Conservation (phyloP, 352 stramenopile genomes). For the Thraustochytrium sp. region DNA sequence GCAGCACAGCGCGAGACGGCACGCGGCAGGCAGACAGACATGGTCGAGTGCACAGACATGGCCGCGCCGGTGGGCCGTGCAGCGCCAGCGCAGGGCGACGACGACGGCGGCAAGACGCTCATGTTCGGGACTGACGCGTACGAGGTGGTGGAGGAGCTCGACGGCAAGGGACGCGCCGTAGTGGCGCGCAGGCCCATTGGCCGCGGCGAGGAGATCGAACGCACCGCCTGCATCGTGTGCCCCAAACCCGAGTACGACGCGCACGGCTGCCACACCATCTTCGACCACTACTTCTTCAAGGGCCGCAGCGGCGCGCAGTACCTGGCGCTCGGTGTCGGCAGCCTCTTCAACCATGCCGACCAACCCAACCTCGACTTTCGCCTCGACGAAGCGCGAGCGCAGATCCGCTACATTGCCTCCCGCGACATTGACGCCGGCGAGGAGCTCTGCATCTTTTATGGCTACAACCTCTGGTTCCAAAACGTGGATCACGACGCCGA, state of each 20-base stretch:
- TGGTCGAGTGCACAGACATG: too few species aligned
- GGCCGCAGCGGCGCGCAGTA: not conserved
- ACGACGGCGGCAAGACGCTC: not conserved
- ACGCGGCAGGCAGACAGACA: too few species aligned
- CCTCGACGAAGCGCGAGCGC: not conserved
- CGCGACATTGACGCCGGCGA: not conserved
- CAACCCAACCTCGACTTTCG: conserved; percentile 16
- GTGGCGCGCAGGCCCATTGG: not conserved
- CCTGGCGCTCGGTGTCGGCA: not conserved
- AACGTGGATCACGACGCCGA: not conserved
- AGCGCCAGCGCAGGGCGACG: not conserved
- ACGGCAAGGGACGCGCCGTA: not conserved
- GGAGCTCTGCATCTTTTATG: conserved; percentile 11
- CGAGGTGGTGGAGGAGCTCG: not conserved
- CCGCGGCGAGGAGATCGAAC: not conserved
- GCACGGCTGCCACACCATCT: not conserved
- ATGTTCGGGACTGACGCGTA: not conserved
- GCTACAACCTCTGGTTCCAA: conserved; percentile 1
- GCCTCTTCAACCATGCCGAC: conserved; percentile 19
- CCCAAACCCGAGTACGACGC: not conserved
- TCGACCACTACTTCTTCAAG: conserved; percentile 4
- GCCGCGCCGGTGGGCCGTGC: too few species aligned
- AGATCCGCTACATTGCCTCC: not conserved
- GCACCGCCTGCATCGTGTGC: not conserved
- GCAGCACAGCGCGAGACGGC: too few species aligned